phyloP scores from a whole-genome alignment of 768 basidiomycete genomes.

The Tephrocybe sp. region DNA sequence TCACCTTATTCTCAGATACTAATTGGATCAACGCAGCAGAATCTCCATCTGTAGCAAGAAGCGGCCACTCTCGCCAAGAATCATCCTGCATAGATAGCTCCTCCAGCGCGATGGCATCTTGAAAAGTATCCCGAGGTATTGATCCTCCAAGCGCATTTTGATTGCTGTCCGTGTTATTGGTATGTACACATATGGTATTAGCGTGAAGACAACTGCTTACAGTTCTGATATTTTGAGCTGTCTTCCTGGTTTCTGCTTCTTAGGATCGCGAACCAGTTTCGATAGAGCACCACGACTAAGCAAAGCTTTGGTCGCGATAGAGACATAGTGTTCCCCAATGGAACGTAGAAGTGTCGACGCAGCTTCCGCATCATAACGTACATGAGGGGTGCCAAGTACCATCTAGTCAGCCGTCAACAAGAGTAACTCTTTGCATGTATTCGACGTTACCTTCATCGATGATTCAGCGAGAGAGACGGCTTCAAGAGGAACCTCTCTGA shows the following conservation, averaged over 20 bases:
- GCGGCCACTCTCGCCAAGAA: constrained; percentile 74
- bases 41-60: constrained; percentile 79
- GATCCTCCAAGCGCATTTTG: constrained; percentile 64
- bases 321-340: constrained; percentile 55
- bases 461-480: constrained; percentile 58
- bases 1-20: constrained; percentile 78
- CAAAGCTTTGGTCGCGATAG: constrained; percentile 55
- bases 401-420: constrained; percentile 45
- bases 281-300: constrained; percentile 65
- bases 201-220: constrained; percentile 29
- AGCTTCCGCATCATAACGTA: constrained; percentile 59
- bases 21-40: constrained; percentile 71
- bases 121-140: constrained; percentile 60
- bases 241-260: constrained; percentile 67
- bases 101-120: constrained; percentile 67
- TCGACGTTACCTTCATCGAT: constrained; percentile 58
- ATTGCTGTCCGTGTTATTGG: constrained; percentile 43
- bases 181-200: neutral
- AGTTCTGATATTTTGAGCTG: constrained; percentile 73
- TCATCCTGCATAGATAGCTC: constrained; percentile 49
- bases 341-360: constrained; percentile 57
- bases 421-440: neutral
- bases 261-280: constrained; percentile 59
- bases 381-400: constrained; percentile 70
- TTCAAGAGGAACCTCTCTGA: constrained; percentile 31